A percentile compares a stretch with the other conserved stretches of the same genome.
These are phyloP conservation scores for Mallotus nudiflorus DNA, from an alignment of 345 rosid species.

Conservation along the genomic window DNA sequence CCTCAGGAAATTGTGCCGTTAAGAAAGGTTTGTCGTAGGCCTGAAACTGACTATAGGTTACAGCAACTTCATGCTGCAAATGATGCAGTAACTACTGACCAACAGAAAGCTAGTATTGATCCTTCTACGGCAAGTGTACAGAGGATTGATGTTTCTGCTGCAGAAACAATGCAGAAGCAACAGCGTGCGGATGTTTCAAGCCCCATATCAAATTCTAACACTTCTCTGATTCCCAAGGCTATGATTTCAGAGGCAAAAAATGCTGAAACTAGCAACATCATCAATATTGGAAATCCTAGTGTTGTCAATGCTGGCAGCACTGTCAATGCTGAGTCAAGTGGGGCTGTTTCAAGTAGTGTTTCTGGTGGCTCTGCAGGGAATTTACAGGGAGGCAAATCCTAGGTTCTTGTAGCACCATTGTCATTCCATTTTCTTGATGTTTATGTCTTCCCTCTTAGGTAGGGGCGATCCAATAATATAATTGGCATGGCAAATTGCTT, in stretches of 20 bases:
- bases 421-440: not conserved
- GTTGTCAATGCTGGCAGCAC: not conserved
- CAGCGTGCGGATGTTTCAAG: conserved; percentile 8
- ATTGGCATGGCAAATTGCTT: not conserved
- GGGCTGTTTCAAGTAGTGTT: conserved; percentile 14
- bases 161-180: conserved; percentile 43
- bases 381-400: conserved; percentile 5
- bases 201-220: conserved; percentile 14
- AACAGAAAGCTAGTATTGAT: conserved; percentile 34
- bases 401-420: not conserved
- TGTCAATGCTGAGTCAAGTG: conserved; percentile 1
- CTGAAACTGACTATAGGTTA: conserved; percentile 97
- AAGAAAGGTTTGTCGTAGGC: conserved; percentile 91
- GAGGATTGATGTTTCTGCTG: conserved; percentile 19
- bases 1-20: conserved; percentile 95
- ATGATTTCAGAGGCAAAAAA: conserved; percentile 12
- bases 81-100: conserved; percentile 39
- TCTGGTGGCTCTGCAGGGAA: conserved; percentile 12
- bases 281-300: conserved; percentile 20
- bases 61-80: conserved; percentile 83
- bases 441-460: not conserved
- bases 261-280: conserved; percentile 12
- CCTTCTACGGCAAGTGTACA: conserved; percentile 20
- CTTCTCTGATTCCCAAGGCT: conserved; percentile 15
- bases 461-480: not conserved